These are phyloP conservation scores for Reutealis trisperma DNA, from an alignment of 345 rosid species.

Conservation along the genomic window DNA sequence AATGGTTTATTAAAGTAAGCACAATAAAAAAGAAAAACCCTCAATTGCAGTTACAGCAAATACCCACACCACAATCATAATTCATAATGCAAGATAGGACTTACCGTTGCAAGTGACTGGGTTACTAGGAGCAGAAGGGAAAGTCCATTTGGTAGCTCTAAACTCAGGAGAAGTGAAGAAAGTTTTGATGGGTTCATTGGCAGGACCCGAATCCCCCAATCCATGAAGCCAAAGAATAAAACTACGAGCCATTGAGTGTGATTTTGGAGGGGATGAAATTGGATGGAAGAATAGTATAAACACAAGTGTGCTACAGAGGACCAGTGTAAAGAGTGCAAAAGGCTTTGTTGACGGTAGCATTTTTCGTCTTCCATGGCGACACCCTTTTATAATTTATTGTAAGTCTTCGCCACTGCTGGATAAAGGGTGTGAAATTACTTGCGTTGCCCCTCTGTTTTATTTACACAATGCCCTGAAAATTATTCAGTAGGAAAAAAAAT, in stretches of 20 bases:
- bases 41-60: neutral
- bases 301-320: conserved; percentile 34
- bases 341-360: neutral
- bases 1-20: too few relatives aligned
- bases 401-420: neutral
- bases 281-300: conserved; percentile 37
- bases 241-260: conserved; percentile 51
- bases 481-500: too few relatives aligned
- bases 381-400: neutral
- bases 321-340: neutral
- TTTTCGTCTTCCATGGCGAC: neutral
- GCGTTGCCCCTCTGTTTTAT: neutral
- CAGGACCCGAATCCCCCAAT: conserved; percentile 85
- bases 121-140: conserved; percentile 76
- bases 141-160: conserved; percentile 64
- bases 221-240: conserved; percentile 88
- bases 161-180: conserved; percentile 64
- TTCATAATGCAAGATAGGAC: neutral
- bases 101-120: conserved; percentile 78
- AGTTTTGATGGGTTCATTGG: conserved; percentile 78
- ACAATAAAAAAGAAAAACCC: neutral
- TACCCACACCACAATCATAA: too few relatives aligned
- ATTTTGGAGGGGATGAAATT: conserved; percentile 25
- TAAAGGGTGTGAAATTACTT: neutral
- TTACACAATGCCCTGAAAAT: too few relatives aligned